Percentiles rank a stretch among this genome's conserved stretches.
These are phyloP conservation scores for Yamadazyma conglobata DNA, from an alignment of 1,139 yeast genomes.

Conservation along the genomic window DNA sequence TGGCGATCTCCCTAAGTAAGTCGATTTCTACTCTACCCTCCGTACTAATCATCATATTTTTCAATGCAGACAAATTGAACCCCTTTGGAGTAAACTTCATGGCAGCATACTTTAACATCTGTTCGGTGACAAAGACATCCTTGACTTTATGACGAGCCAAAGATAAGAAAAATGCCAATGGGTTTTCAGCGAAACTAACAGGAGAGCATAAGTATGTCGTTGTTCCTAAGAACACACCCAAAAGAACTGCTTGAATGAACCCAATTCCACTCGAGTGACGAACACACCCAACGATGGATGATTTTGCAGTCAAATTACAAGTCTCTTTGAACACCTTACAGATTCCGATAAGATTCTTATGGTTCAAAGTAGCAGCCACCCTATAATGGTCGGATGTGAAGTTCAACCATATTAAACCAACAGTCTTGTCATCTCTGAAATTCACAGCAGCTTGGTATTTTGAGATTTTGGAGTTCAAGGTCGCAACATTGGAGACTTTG, in stretches of 20 bases:
- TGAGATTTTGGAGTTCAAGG: conserved; percentile 43
- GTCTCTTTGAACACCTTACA: conserved; percentile 92
- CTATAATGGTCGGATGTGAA: conserved; percentile 74
- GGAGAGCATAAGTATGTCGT: conserved; percentile 81
- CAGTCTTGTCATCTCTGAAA: conserved; percentile 40
- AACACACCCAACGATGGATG: conserved; percentile 81
- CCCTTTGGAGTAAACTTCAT: conserved; percentile 62
- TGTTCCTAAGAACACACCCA: conserved; percentile 86
- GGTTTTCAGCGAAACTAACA: conserved; percentile 72
- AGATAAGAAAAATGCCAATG: conserved; percentile 67
- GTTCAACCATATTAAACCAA: conserved; percentile 60
- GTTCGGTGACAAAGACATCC: conserved; percentile 82
- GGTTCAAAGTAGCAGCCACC: conserved; percentile 62
- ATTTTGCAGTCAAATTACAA: conserved; percentile 70
- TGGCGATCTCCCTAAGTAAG: conserved; percentile 56
- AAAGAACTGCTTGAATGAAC: conserved; percentile 72
- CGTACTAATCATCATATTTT: conserved; percentile 81
- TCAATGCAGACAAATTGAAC: conserved; percentile 58
- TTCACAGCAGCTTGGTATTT: conserved; percentile 43
- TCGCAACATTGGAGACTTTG: conserved; percentile 51
- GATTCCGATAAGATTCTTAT: conserved; percentile 64
- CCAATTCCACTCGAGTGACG: conserved; percentile 86
- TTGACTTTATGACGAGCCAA: conserved; percentile 77
- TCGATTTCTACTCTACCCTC: conserved; percentile 71
- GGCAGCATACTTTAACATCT: conserved; percentile 77